These are phyloP conservation scores for Capronia americana DNA, from an alignment of 2,329 filamentous ascomycete genomes.

Conservation along the genomic window DNA sequence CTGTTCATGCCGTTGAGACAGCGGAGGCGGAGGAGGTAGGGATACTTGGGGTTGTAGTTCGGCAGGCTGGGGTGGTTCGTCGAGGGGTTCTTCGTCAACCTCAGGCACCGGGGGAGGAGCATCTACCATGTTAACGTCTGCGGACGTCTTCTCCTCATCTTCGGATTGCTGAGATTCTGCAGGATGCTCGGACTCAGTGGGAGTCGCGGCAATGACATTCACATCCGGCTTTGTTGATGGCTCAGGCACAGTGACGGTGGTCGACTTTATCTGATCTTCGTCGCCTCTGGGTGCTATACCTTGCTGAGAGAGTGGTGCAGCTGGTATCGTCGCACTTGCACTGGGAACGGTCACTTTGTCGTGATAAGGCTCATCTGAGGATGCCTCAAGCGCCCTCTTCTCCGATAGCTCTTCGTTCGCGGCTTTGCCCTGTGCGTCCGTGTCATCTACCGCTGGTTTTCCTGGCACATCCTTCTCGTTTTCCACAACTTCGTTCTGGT, in stretches of 20 bases:
- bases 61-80: conserved; percentile 49
- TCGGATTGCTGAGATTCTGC: conserved; percentile 17
- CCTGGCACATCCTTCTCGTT: conserved; percentile 31
- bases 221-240: conserved; percentile 25
- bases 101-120: conserved; percentile 58
- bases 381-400: conserved; percentile 24
- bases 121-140: conserved; percentile 70
- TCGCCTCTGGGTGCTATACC: conserved; percentile 1
- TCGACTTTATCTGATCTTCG: conserved; percentile 26
- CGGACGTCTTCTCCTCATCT: conserved; percentile 17
- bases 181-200: conserved; percentile 24
- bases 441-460: conserved; percentile 21
- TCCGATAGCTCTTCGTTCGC: conserved; percentile 27
- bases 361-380: conserved; percentile 29
- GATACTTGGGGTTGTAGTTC: conserved; percentile 55
- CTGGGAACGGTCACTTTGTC: conserved; percentile 26
- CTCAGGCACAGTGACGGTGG: conserved; percentile 24
- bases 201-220: conserved; percentile 33
- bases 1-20: conserved; percentile 53
- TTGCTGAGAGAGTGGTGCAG: conserved; percentile 5
- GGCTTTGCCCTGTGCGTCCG: conserved; percentile 19
- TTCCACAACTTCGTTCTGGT: conserved; percentile 33
- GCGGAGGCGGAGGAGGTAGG: conserved; percentile 63
- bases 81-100: conserved; percentile 57
- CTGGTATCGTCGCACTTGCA: conserved; percentile 8